Evolutionary conservation across 768 basidiomycete species (phyloP).

Genomic region (Antrodiella citrinella): DNA sequence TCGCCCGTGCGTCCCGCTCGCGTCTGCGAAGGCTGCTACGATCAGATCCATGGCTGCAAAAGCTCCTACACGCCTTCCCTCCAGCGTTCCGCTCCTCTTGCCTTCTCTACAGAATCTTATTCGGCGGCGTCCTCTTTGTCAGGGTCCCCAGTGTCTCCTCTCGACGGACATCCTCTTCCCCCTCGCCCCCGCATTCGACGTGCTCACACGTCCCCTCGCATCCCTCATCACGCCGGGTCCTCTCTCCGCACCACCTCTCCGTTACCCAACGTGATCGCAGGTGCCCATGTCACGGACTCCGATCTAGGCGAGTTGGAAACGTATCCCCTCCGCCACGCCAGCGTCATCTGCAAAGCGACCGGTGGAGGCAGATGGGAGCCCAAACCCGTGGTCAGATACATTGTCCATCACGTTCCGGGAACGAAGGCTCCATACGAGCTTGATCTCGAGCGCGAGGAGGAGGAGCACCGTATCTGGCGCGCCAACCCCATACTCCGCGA

Average conservation of each 20-base stretch:
- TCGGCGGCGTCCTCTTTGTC: constrained; percentile 6
- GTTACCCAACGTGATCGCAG: constrained; percentile 6
- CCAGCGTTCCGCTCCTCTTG: constrained; percentile 9
- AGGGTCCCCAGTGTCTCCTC: constrained; percentile 10
- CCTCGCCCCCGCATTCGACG: constrained; percentile 16
- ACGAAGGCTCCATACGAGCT: constrained; percentile 61
- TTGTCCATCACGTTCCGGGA: constrained; percentile 61
- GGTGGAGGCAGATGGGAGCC: constrained; percentile 81
- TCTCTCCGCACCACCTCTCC: constrained; percentile 20
- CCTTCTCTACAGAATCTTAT: neutral
- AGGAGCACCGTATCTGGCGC: constrained; percentile 37
- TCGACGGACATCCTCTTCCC: constrained; percentile 8
- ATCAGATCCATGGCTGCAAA: constrained; percentile 57
- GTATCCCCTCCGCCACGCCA: constrained; percentile 63
- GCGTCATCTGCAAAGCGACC: constrained; percentile 65
- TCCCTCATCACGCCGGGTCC: constrained; percentile 21
- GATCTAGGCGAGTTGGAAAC: constrained; percentile 55
- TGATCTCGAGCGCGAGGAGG: constrained; percentile 61
- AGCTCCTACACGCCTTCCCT: constrained; percentile 35
- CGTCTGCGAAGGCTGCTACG: constrained; percentile 73
- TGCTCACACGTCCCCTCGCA: constrained; percentile 25
- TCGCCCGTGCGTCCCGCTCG: constrained; percentile 52
- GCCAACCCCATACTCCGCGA: constrained; percentile 61
- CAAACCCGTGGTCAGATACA: constrained; percentile 39
- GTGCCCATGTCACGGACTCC: constrained; percentile 8